Conservation (phyloP, 495 filamentous ascomycete genomes). For the Lasiosphaeriaceae sp. region DNA sequence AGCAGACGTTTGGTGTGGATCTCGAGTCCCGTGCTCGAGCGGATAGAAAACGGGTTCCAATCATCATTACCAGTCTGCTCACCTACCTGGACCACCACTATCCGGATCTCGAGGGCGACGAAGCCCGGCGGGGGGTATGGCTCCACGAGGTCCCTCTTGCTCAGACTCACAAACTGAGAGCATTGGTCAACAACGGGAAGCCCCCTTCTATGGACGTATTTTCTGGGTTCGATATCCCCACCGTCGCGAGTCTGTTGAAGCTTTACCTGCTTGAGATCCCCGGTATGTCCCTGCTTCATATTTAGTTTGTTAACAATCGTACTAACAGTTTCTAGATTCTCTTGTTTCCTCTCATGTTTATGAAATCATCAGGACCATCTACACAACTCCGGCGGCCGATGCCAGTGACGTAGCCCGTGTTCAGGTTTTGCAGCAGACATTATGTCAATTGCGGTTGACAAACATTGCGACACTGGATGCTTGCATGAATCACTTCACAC, state of each 20-base stretch:
- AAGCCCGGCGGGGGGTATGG: slow-evolving; percentile 90
- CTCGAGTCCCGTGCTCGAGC: slow-evolving; percentile 89
- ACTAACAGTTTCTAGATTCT: slow-evolving; percentile 60
- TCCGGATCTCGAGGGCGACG: slow-evolving; percentile 95
- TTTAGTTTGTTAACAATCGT: not conserved
- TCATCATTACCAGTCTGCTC: slow-evolving; percentile 87
- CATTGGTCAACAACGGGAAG: slow-evolving; percentile 84
- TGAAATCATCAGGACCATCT: slow-evolving; percentile 97
- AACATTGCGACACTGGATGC: slow-evolving; percentile 99
- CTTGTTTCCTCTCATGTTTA: slow-evolving; percentile 98
- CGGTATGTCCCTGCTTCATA: slow-evolving; percentile 50
- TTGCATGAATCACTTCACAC: slow-evolving; percentile 95
- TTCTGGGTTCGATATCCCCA: slow-evolving; percentile 83
- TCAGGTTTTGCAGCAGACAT: slow-evolving; percentile 90
- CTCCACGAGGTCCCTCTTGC: slow-evolving; percentile 83
- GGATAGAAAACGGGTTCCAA: slow-evolving; percentile 90
- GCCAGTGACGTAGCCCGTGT: slow-evolving; percentile 65
- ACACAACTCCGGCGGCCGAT: slow-evolving; percentile 76
- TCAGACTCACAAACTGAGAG: slow-evolving; percentile 80
- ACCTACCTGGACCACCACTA: slow-evolving; percentile 96
- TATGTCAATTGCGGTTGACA: slow-evolving; percentile 89
- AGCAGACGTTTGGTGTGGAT: slow-evolving; percentile 96
- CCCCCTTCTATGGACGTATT: slow-evolving; percentile 70
- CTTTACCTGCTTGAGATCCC: slow-evolving; percentile 94
- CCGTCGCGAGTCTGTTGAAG: slow-evolving; percentile 90